Evolutionary conservation across 2,329 filamentous ascomycete species (phyloP).

Genomic region (Scedosporium aurantiacum): DNA sequence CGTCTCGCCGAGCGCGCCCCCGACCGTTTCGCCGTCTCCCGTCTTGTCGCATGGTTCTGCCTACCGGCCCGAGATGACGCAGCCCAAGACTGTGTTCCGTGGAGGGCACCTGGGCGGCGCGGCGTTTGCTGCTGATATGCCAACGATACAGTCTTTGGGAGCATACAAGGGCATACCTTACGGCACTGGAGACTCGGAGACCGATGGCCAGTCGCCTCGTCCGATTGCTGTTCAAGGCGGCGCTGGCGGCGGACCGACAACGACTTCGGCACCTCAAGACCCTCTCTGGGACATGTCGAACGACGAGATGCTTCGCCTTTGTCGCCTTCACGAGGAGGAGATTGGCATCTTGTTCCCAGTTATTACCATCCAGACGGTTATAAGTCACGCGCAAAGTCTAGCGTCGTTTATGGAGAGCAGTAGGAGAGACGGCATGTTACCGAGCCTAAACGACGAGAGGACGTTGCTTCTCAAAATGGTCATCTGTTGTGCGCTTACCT

Average conservation of each 20-base stretch:
- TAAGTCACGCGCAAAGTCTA: slow-evolving; percentile 58
- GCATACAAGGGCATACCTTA: slow-evolving; percentile 48
- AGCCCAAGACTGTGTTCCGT: slow-evolving; percentile 55
- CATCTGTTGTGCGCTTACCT: slow-evolving; percentile 63
- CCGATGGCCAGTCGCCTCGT: slow-evolving; percentile 6
- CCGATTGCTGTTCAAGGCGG: background rate
- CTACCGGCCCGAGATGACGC: slow-evolving; percentile 32
- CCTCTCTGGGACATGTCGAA: slow-evolving; percentile 70
- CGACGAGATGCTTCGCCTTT: slow-evolving; percentile 70
- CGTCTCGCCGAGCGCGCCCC: background rate
- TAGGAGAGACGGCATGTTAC: slow-evolving; percentile 21
- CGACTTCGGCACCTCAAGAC: slow-evolving; percentile 33
- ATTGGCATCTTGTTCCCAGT: slow-evolving; percentile 89
- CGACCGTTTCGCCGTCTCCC: slow-evolving; percentile 28
- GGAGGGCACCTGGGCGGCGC: slow-evolving; percentile 28
- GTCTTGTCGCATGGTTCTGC: slow-evolving; percentile 32
- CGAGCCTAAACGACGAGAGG: slow-evolving; percentile 35
- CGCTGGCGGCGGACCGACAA: slow-evolving; percentile 3
- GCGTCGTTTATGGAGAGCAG: slow-evolving; percentile 58
- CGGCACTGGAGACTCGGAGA: background rate
- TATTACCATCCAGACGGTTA: slow-evolving; percentile 60
- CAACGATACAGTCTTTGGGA: slow-evolving; percentile 77
- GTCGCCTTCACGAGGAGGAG: slow-evolving; percentile 76
- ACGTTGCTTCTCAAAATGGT: slow-evolving; percentile 72
- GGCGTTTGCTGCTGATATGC: background rate